A percentile compares a stretch with the other conserved stretches of the same genome.
Evolutionary conservation across 805 yeast species (phyloP).

Genomic region (Torulaspora delbrueckii): DNA sequence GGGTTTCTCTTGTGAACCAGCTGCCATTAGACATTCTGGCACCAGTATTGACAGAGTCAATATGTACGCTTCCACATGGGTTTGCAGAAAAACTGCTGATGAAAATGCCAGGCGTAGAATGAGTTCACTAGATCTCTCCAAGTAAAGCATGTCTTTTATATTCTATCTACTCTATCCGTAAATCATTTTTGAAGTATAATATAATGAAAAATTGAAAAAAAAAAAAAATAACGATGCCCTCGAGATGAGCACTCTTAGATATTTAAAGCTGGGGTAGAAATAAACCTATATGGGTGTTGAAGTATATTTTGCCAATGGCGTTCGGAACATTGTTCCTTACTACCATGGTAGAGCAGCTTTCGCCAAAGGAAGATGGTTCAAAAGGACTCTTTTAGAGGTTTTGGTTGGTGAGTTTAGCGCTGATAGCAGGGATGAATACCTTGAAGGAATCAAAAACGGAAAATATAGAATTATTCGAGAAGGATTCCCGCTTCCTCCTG

Average conservation of each 20-base stretch:
- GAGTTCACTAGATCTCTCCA: slow-evolving; percentile 5
- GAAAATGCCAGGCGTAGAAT: slow-evolving; percentile 3
- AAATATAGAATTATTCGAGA: slow-evolving; percentile 20
- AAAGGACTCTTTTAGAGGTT: slow-evolving; percentile 37
- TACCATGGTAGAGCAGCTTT: slow-evolving; percentile 35
- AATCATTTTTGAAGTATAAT: neutral
- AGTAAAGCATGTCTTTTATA: neutral
- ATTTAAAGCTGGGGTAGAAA: neutral
- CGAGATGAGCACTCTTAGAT: neutral
- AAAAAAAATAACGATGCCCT: slow-evolving; percentile 6
- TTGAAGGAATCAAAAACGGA: slow-evolving; percentile 18
- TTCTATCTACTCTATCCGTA: neutral
- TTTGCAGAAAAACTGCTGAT: slow-evolving; percentile 38
- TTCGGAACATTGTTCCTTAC: slow-evolving; percentile 42
- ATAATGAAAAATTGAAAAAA: neutral
- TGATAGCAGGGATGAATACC: slow-evolving; percentile 19
- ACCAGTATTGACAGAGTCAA: slow-evolving; percentile 71
- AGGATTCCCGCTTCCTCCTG: slow-evolving; percentile 13
- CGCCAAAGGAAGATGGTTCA: slow-evolving; percentile 45
- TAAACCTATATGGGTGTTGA: slow-evolving; percentile 15
- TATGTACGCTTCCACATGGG: slow-evolving; percentile 89
- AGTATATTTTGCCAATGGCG: slow-evolving; percentile 31
- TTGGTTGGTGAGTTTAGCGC: slow-evolving; percentile 39
- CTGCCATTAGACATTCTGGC: slow-evolving; percentile 60
- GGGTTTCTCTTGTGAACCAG: slow-evolving; percentile 67